A percentile compares a stretch with the other conserved stretches of the same genome.
Evolutionary conservation across 2,329 filamentous ascomycete genomes (phyloP).

Genomic region (Endoconidiophora polonica): DNA sequence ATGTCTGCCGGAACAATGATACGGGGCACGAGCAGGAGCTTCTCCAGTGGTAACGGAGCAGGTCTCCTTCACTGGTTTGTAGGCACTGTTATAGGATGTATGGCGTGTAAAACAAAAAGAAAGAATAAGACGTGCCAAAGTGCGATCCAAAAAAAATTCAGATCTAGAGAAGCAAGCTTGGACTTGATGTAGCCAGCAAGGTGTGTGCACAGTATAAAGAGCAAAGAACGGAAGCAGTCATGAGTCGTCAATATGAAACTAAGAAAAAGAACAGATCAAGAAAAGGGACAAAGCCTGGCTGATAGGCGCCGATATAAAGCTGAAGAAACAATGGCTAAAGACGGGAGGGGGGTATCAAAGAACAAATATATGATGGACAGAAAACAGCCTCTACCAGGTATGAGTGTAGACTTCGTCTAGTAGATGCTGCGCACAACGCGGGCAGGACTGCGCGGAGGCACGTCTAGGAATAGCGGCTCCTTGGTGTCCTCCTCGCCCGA

Average conservation of each 20-base stretch:
- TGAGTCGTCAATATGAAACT: background rate
- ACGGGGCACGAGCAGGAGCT: background rate
- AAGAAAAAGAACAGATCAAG: background rate
- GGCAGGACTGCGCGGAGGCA: slow-evolving; percentile 33
- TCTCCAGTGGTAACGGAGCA: background rate
- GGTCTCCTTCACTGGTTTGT: background rate
- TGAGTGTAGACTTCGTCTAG: background rate
- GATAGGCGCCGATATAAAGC: background rate
- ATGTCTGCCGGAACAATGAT: background rate
- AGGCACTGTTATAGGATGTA: too few species aligned
- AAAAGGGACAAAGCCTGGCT: background rate
- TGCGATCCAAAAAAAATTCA: background rate
- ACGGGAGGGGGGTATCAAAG: background rate
- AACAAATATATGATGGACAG: background rate
- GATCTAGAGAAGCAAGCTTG: background rate
- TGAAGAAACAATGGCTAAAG: background rate
- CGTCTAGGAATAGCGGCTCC: slow-evolving; percentile 12
- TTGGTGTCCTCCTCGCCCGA: slow-evolving; percentile 2
- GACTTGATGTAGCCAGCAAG: background rate
- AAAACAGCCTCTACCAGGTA: slow-evolving; percentile 10
- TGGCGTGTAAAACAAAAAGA: background rate
- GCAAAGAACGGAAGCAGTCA: background rate
- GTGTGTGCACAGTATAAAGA: background rate
- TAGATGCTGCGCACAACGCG: slow-evolving; percentile 24
- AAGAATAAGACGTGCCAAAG: background rate